Evolutionary conservation across 345 rosid genomes (phyloP).

Genomic region (Populus pruinosa): DNA sequence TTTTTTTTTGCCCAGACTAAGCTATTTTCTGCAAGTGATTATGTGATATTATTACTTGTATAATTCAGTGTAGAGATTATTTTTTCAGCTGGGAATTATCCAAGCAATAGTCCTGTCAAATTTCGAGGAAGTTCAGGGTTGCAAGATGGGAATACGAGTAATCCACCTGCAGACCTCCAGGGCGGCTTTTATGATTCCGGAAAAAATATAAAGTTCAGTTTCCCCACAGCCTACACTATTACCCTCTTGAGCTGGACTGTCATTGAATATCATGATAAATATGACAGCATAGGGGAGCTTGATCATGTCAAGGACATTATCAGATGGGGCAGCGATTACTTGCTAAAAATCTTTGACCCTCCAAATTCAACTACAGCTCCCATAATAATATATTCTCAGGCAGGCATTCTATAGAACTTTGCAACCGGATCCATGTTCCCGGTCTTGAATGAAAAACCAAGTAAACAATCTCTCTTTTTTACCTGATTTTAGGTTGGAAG

Average conservation of each 20-base stretch:
- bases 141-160: slow-evolving; percentile 44
- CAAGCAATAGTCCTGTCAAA: slow-evolving; percentile 39
- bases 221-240: slow-evolving; percentile 53
- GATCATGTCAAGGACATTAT: slow-evolving; percentile 58
- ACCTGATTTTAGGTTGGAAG: slow-evolving; percentile 46
- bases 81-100: slow-evolving; percentile 52
- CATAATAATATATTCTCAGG: slow-evolving; percentile 51
- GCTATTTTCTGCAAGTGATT: background rate
- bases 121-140: slow-evolving; percentile 57
- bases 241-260: slow-evolving; percentile 66
- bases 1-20: background rate
- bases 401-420: slow-evolving; percentile 13
- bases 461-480: background rate
- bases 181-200: slow-evolving; percentile 73
- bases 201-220: slow-evolving; percentile 54
- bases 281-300: slow-evolving; percentile 47
- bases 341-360: slow-evolving; percentile 46
- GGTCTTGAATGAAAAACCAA: background rate
- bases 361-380: slow-evolving; percentile 28
- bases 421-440: background rate
- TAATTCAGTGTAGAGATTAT: background rate
- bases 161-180: slow-evolving; percentile 27
- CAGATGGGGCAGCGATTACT: slow-evolving; percentile 56
- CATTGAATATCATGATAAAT: slow-evolving; percentile 55
- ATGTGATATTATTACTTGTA: background rate